These are phyloP conservation scores for Lactifluus volemus DNA, from an alignment of 768 basidiomycete genomes.

Conservation along the genomic window DNA sequence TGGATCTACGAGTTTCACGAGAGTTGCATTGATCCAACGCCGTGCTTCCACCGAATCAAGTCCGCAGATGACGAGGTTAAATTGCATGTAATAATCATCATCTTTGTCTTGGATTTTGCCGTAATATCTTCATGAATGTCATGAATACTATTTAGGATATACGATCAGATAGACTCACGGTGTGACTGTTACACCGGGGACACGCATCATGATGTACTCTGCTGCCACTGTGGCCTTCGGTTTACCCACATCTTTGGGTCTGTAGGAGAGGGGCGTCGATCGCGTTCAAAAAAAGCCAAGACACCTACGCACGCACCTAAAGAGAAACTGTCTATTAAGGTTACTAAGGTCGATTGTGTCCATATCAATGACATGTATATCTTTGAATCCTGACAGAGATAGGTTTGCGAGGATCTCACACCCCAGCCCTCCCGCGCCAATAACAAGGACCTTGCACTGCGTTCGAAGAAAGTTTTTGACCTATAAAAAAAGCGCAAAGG, in stretches of 20 bases:
- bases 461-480: conserved; percentile 81
- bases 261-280: conserved; percentile 25
- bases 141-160: neutral
- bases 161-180: conserved; percentile 50
- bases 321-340: conserved; percentile 95
- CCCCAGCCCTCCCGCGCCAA: conserved; percentile 95
- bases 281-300: neutral
- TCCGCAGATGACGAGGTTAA: conserved; percentile 94
- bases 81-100: conserved; percentile 92
- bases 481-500: conserved; percentile 32
- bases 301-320: conserved; percentile 52
- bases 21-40: conserved; percentile 97
- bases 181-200: conserved; percentile 93
- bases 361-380: conserved; percentile 99
- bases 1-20: conserved; percentile 90
- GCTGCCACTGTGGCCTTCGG: conserved; percentile 93
- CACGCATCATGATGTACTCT: conserved; percentile 93
- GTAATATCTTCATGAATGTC: conserved; percentile 54
- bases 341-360: conserved; percentile 99
- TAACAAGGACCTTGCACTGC: conserved; percentile 88
- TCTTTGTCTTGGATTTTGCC: conserved; percentile 98
- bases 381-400: conserved; percentile 92
- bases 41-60: conserved; percentile 96
- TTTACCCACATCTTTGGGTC: conserved; percentile 84
- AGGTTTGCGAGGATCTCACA: conserved; percentile 97